These are phyloP conservation scores for Pyrus communis DNA, from an alignment of 306 rosid species.

Conservation along the genomic window DNA sequence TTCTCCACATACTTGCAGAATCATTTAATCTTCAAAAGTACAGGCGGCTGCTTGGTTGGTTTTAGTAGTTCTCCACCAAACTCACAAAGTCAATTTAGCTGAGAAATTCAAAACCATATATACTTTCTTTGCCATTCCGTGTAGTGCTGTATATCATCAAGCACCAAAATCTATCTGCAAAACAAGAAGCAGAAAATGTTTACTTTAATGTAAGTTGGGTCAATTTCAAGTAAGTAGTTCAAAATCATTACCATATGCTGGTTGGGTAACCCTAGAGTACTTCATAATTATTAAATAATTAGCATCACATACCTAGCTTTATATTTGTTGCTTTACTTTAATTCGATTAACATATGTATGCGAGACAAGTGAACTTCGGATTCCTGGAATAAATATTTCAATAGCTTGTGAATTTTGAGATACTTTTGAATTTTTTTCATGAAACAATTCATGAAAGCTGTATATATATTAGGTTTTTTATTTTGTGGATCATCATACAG, in stretches of 20 bases:
- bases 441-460: neutral
- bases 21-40: constrained; percentile 13
- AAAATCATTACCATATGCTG: neutral
- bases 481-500: neutral
- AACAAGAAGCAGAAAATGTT: neutral
- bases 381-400: neutral
- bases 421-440: neutral
- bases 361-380: neutral
- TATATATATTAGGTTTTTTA: neutral
- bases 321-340: neutral
- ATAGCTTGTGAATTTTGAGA: neutral
- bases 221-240: neutral
- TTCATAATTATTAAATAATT: neutral
- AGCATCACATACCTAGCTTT: neutral
- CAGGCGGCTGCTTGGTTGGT: constrained; percentile 11
- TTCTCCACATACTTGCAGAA: neutral
- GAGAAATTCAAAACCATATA: neutral
- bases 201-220: constrained; percentile 7
- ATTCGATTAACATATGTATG: neutral
- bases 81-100: neutral
- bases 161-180: neutral
- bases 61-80: neutral
- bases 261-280: neutral
- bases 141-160: neutral
- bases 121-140: neutral